Base-by-base conservation (phyloP, 352 stramenopile genomes). In the Vaucheria bursata region DNA sequence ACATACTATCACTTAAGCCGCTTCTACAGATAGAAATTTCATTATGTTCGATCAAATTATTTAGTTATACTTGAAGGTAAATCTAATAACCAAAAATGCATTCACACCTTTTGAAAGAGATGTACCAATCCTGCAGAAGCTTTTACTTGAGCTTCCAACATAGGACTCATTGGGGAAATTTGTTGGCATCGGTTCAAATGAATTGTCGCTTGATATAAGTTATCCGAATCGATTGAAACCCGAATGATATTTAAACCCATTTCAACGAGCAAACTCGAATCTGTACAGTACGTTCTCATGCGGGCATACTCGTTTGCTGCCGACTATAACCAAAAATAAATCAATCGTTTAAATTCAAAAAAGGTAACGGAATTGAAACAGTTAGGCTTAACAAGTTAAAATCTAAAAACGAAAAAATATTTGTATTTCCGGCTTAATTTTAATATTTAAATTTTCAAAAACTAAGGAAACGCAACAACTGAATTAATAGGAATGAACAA, bases 221-320 rank as follows among this genome's bases (percentile, higher is more conserved):
- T 81, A 12, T 77, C 34, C 49, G 74, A 73, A 65, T 73, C 72
- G 45, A 59, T 12, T 33, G 59, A 29, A 29, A 33, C 71, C 31
- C 32, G 33, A 25, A 71, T 77, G 32, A 84, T 71, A 52, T 75
- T 67, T 18, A 84, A 71, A 68, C 79, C 82, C 79, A 84, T 84
- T 50, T 84, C 79, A 2, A 73, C 79, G 29, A 49, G 78, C 35
- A 83, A 77, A 34, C 74, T 49, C 39, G 71, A 73, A 37, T 64
- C 80, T 36, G 75, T 79, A 77, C 74, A 83, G 79, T 84, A 84
- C 68, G 82, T 77, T 33, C 79, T 69, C 1, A 72, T 83, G 18
- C 75, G 68, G 37, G 77, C 79, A 67, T 82, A 84, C 74, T 79
- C 73, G 74, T 81, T 81, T 36, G 82, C 50, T 32, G 78, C 78